Evolutionary conservation across 148 eudicot genomes (phyloP).

Genomic region (Rhododendron simsii): DNA sequence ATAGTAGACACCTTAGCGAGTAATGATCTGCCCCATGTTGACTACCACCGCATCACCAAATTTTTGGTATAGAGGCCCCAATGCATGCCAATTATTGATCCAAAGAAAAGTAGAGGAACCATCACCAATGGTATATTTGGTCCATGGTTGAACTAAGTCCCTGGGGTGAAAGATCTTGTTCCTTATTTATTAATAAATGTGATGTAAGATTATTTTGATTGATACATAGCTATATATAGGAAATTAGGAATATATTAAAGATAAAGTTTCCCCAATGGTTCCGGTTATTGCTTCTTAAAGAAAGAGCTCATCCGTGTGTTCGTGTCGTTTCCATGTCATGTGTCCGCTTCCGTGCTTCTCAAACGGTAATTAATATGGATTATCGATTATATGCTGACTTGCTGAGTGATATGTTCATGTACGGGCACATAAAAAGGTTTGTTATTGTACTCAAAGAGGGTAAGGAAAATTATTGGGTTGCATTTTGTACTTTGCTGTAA

Average conservation of each 20-base stretch:
- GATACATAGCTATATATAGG: background rate
- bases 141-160: no score
- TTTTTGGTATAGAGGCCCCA: no score
- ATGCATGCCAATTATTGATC: no score
- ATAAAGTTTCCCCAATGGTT: background rate
- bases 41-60: no score
- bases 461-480: background rate
- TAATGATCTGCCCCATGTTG: no score
- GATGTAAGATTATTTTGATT: background rate
- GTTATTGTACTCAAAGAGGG: background rate
- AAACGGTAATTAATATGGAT: background rate
- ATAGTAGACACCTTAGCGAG: no score
- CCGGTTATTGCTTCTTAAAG: background rate
- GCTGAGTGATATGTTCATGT: background rate
- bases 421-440: background rate
- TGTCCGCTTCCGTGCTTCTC: background rate
- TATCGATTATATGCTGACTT: background rate
- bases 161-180: background rate
- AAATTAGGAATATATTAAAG: background rate
- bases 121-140: no score
- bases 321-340: background rate
- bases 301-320: background rate
- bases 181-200: background rate
- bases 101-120: no score
- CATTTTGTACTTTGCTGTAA: background rate